These are phyloP conservation scores for Aspergillus eucalypticola DNA, from an alignment of 2,329 filamentous ascomycete genomes.

Conservation along the genomic window DNA sequence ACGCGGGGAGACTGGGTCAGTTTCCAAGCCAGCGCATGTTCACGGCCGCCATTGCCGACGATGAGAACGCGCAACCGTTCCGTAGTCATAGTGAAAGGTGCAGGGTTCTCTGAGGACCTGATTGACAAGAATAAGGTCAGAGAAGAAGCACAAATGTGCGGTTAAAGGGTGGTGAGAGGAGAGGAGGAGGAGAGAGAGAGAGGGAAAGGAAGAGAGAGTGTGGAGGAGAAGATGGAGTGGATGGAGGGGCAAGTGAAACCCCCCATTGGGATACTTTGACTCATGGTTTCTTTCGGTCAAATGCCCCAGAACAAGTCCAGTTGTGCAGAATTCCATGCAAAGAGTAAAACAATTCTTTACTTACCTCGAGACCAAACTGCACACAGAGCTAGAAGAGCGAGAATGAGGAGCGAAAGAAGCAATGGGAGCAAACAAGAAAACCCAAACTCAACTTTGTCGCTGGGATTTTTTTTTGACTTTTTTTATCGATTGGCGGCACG, in stretches of 20 bases:
- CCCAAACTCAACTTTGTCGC: not conserved
- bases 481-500: slow-evolving; percentile 16
- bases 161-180: not conserved
- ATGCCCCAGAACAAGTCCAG: not conserved
- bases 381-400: not conserved
- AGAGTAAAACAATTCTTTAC: not conserved
- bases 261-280: not conserved
- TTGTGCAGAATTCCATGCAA: not conserved
- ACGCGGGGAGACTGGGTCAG: slow-evolving; percentile 78
- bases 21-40: slow-evolving; percentile 95
- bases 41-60: slow-evolving; percentile 89
- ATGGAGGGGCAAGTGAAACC: not conserved
- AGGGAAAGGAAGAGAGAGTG: not conserved
- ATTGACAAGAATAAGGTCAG: not conserved
- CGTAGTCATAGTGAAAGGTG: slow-evolving; percentile 37
- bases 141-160: not conserved
- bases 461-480: slow-evolving; percentile 10
- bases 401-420: not conserved
- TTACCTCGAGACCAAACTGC: not conserved
- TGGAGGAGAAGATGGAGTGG: not conserved
- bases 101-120: slow-evolving; percentile 12
- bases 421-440: not conserved
- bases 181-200: not conserved
- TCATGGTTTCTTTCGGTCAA: not conserved
- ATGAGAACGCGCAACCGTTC: slow-evolving; percentile 71